Base-by-base conservation (phyloP, 2,329 filamentous ascomycete genomes). In the Aureobasidium musti region DNA sequence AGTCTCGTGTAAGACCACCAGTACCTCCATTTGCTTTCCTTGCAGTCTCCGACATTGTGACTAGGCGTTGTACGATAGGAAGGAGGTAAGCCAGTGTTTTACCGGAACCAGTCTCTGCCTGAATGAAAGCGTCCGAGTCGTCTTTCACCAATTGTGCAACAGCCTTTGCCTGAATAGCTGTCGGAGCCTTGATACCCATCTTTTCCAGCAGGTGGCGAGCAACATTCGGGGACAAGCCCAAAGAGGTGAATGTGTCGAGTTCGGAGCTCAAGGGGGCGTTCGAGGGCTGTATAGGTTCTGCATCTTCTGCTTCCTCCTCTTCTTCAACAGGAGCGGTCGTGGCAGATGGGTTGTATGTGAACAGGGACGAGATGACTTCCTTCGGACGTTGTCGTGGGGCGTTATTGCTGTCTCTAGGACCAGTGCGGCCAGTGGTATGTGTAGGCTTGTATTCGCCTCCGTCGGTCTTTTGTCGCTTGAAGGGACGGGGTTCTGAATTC, bases 51-150 rank as follows among this genome's bases (percentile, higher is more conserved):
- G 82, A 91, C 35, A 98, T 83, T 17, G 88, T 84, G 77, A 97
- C 86, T 23, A 99, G 89, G 28, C 92, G 86, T 75, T 99, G 91
- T 26, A 99, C 88, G 54, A 99, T 90, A 1, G 95, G 95, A 7
- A 99, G 81, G 5, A 99, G 83, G 76, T 99, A 99, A n/a, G 95
- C 91, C 68, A 99, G 80, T 0, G 95, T 99, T 80, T 99, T 99
- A 79, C 95, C 95, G 0, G 95, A 99, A 71, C 95, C 95, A 0
- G 95, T 99, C 79, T 99, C 90, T 2, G 95, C 96, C 77, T 98
- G 95, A 39, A 99, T 89, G 73, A 99, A 99, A 2, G 93, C 93
- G 80, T 99, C 95, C 53, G 86, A 88, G 72, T 96, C 90, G 63
- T 90, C 89, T 49, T 88, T 88, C 52, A 96, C 79, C 68, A 99